Percentiles rank a stretch among this genome's conserved stretches.
phyloP scores from a whole-genome alignment of 192 early-diverging fungal genomes.

The Coemansia sp. region DNA sequence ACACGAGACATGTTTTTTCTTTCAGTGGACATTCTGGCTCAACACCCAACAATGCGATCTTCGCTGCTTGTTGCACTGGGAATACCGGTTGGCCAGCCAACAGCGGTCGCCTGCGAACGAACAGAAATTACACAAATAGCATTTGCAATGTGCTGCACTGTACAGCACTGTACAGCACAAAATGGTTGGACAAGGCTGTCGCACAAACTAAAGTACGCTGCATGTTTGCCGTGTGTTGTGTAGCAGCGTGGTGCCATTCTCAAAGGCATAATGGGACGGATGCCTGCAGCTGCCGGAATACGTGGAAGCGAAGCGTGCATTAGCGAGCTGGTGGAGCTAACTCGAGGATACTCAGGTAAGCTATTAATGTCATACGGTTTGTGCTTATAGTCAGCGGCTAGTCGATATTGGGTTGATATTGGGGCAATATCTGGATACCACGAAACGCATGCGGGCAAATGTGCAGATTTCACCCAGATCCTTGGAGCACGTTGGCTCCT shows the following conservation, averaged over 20 bases:
- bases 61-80: not conserved
- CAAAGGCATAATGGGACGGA: conserved; percentile 57
- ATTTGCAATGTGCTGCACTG: no score
- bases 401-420: not conserved
- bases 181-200: not conserved
- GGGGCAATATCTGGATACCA: not conserved
- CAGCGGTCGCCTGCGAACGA: conserved; percentile 1
- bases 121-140: no score
- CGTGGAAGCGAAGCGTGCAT: conserved; percentile 39
- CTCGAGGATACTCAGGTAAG: conserved; percentile 55
- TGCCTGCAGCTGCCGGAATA: conserved; percentile 52
- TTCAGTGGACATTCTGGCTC: not conserved
- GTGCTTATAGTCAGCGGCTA: conserved; percentile 3
- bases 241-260: conserved; percentile 62
- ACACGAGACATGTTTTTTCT: not conserved
- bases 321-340: conserved; percentile 45
- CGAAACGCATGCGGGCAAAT: not conserved
- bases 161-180: not conserved
- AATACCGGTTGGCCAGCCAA: conserved; percentile 6
- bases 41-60: not conserved
- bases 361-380: not conserved
- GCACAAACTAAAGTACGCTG: not conserved
- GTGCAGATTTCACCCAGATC: not conserved
- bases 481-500: conserved; percentile 1
- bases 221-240: not conserved